Conservation (phyloP, 805 yeast species). For the Scheffersomyces coipomensis region DNA sequence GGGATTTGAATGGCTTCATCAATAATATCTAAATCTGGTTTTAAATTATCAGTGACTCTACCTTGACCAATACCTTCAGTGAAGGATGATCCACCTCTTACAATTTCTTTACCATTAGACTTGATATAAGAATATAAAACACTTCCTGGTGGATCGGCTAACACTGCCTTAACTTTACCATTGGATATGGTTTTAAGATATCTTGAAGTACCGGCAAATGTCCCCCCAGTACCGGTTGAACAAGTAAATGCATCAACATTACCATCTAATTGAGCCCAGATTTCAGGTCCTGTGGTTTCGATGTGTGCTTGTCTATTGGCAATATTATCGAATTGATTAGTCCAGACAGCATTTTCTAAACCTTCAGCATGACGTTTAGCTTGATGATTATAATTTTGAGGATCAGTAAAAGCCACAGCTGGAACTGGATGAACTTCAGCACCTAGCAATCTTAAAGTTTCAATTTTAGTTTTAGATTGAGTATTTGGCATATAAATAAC, state of each 20-base stretch:
- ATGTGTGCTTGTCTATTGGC: constrained; percentile 88
- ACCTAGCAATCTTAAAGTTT: constrained; percentile 70
- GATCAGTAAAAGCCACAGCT: constrained; percentile 78
- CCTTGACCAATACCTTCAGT: constrained; percentile 98
- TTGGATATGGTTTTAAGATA: constrained; percentile 69
- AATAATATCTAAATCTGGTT: constrained; percentile 65
- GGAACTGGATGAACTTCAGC: constrained; percentile 90
- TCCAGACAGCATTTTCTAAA: constrained; percentile 83
- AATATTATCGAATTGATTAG: constrained; percentile 86
- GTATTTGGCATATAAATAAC: constrained; percentile 91
- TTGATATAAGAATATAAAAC: constrained; percentile 77
- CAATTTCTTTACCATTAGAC: constrained; percentile 64
- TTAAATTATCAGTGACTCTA: constrained; percentile 79
- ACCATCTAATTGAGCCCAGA: constrained; percentile 81
- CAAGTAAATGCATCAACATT: constrained; percentile 83
- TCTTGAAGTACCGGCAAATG: constrained; percentile 82
- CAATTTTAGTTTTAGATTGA: constrained; percentile 77
- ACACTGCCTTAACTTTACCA: constrained; percentile 59
- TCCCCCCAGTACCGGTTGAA: constrained; percentile 92
- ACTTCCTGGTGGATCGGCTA: constrained; percentile 95
- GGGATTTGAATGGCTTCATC: constrained; percentile 81
- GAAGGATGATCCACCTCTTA: constrained; percentile 78
- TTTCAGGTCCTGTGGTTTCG: constrained; percentile 90
- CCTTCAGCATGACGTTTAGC: constrained; percentile 81
- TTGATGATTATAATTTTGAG: constrained; percentile 83